Percentiles rank a stretch among this genome's conserved stretches.
Evolutionary conservation across 352 stramenopile genomes (phyloP).

Genomic region (Phytophthora palmivora): DNA sequence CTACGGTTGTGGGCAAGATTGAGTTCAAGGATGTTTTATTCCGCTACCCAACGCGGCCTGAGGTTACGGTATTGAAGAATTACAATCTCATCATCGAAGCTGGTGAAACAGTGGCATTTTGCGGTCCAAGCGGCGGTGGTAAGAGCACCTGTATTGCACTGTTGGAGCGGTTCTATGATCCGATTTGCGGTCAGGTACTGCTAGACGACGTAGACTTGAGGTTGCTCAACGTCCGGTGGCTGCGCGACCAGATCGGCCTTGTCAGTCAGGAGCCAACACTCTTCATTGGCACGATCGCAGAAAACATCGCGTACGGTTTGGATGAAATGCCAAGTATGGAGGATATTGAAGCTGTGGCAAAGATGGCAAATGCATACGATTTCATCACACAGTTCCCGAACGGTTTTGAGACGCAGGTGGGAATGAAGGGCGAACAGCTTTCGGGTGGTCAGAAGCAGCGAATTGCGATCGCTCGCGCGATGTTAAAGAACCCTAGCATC

Average conservation of each 20-base stretch:
- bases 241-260: conserved; percentile 40
- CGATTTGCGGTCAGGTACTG: conserved; percentile 31
- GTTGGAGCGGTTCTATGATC: conserved; percentile 58
- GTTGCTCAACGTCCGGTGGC: conserved; percentile 41
- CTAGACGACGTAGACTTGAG: conserved; percentile 45
- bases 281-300: conserved; percentile 23
- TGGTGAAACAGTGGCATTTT: conserved; percentile 47
- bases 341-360: conserved; percentile 82
- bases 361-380: conserved; percentile 46
- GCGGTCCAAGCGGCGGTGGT: conserved; percentile 42
- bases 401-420: conserved; percentile 53
- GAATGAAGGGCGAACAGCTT: conserved; percentile 38
- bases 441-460: conserved; percentile 53
- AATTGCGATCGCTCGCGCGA: conserved; percentile 47
- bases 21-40: conserved; percentile 49
- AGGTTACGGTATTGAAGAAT: conserved; percentile 35
- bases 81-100: conserved; percentile 46
- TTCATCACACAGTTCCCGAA: conserved; percentile 50
- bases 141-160: conserved; percentile 50
- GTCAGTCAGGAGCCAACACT: conserved; percentile 25
- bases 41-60: conserved; percentile 44
- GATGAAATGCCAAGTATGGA: conserved; percentile 75
- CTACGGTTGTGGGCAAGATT: conserved; percentile 35
- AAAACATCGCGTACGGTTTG: conserved; percentile 51
- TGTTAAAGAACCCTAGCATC: conserved; percentile 53